Evolutionary conservation across 2,329 filamentous ascomycete species (phyloP), one percentile per base, ranked within the genome.

Genomic region (Epichloe elymi): DNA sequence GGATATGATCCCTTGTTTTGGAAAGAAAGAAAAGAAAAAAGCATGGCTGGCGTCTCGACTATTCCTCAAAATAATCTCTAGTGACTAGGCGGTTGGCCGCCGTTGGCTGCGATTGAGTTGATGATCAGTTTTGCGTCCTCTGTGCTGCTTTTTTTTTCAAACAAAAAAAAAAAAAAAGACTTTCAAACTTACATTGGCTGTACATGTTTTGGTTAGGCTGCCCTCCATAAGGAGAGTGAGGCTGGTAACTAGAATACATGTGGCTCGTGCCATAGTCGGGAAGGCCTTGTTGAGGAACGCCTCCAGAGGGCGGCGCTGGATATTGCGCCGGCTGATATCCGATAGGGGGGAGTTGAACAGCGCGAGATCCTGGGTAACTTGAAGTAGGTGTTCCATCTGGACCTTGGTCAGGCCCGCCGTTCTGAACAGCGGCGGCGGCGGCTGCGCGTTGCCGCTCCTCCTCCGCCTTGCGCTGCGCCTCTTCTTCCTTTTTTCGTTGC

Each of bases 401-500:
- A 20, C 64, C 65, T 44, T 76, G 72, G 59, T 78, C 74, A 0
- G 65, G 57, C 3, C 66, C 70, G 51, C 71, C 72, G 48, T 75
- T 76, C 57, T 77, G 74, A 51, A 26, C 47, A 14, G 43, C 43
- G 3, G 51, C 43, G 2, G 51, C 68, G 8, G 38, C 43, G 8
- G 51, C 47, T 46, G 73, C 68, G 15, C 75, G 78, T 67, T 82
- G 83, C 51, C 90, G 86, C 64, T 96, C 90, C 57, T 97, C 91
- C 10, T 90, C 88, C 12, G 85, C 86, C 74, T 96, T 96, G 63
- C 90, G 86, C 60, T 82, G 78, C 48, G 84, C 84, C 58, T 97
- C 91, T 61, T 97, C 91, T 67, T 97, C 93, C 87, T 98, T 98
- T 80, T 80, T 97, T 97, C 93, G 88, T 39, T 88, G 87, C 74